Percentiles rank a stretch among this genome's conserved stretches.
Conservation (phyloP, 2,329 filamentous ascomycete genomes). For the Leptographium galeiforme region DNA sequence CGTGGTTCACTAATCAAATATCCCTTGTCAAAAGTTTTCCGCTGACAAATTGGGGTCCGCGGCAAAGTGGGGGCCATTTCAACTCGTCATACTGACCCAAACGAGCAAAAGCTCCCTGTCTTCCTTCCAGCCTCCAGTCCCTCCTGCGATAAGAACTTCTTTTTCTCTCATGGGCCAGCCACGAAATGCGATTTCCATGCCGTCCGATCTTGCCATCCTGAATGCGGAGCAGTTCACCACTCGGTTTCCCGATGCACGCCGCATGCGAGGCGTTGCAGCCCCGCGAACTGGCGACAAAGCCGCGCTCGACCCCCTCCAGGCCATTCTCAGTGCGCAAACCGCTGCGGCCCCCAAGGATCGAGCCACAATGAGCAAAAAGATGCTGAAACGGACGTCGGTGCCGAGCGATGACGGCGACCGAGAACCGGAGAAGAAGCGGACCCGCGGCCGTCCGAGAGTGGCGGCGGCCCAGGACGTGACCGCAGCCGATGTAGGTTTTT, state of each 20-base stretch:
- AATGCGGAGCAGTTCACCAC: constrained; percentile 30
- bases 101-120: no score
- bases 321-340: background rate
- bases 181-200: constrained; percentile 11
- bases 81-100: no score
- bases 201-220: constrained; percentile 28
- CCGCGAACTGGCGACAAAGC: background rate
- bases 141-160: no score
- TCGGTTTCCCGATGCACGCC: background rate
- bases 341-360: background rate
- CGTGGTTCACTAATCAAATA: no score
- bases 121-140: no score
- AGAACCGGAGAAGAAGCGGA: constrained; percentile 37
- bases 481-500: constrained; percentile 49
- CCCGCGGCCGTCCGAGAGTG: constrained; percentile 60
- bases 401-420: constrained; percentile 4
- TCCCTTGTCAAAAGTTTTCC: no score
- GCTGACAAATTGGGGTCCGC: no score
- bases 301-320: background rate
- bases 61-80: no score
- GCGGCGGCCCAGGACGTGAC: constrained; percentile 66
- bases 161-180: no score
- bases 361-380: no score
- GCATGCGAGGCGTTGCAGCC: constrained; percentile 1
- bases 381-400: constrained; percentile 6